A percentile compares a stretch with the other conserved stretches of the same genome.
These are phyloP conservation scores for Cydonia oblonga DNA, from an alignment of 331 rosid species.

Conservation along the genomic window DNA sequence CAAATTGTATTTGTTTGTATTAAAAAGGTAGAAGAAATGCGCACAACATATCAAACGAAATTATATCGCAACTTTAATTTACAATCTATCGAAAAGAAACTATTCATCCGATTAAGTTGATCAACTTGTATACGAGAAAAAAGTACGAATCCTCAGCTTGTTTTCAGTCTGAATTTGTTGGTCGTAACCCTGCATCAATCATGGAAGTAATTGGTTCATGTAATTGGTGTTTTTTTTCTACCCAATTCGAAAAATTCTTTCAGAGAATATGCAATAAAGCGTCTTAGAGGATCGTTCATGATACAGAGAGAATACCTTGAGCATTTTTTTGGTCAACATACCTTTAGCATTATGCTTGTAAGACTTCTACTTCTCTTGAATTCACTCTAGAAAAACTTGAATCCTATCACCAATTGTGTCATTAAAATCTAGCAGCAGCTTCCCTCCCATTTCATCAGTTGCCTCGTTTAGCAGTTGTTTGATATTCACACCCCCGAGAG, in stretches of 20 bases:
- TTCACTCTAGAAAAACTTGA: conserved; percentile 75
- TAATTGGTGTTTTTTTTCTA: no score
- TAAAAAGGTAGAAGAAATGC: not conserved
- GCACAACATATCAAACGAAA: not conserved
- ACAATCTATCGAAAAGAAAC: not conserved
- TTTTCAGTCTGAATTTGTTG: not conserved
- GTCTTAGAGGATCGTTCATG: not conserved
- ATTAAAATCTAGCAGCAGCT: conserved; percentile 55
- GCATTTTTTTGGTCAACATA: not conserved
- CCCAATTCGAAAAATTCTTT: not conserved
- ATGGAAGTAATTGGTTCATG: not conserved
- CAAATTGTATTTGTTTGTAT: not conserved
- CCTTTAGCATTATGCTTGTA: conserved; percentile 16
- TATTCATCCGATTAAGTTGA: not conserved
- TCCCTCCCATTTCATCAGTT: conserved; percentile 77
- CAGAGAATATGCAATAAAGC: not conserved
- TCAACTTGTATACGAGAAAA: not conserved
- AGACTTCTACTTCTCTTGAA: not conserved
- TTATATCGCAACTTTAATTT: not conserved
- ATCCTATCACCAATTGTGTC: conserved; percentile 83
- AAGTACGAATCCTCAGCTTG: no score
- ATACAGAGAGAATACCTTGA: not conserved
- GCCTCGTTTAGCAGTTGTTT: conserved; percentile 69
- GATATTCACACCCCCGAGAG: conserved; percentile 78
- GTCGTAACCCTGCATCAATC: not conserved